Conservation (phyloP, 2,329 filamentous ascomycete genomes). For the Bertia moriformis region DNA sequence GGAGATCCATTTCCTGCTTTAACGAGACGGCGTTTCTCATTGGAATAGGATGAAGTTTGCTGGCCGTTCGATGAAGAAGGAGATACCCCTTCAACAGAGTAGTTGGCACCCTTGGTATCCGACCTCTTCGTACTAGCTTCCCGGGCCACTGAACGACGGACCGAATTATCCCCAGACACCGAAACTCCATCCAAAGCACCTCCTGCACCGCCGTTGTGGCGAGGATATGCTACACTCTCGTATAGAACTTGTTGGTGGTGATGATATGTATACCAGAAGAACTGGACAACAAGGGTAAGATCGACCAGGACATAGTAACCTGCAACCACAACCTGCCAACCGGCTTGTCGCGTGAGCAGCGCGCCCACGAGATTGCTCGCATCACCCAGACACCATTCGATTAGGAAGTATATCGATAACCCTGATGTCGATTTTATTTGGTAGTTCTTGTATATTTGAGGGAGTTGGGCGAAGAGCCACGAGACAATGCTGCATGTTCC, state of each 20-base stretch:
- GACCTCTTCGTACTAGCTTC: not conserved
- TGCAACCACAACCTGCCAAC: conserved; percentile 52
- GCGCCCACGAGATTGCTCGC: conserved; percentile 47
- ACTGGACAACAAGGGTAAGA: conserved; percentile 44
- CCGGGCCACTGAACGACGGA: not conserved
- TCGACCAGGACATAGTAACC: conserved; percentile 55
- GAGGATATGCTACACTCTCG: conserved; percentile 9
- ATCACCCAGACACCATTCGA: conserved; percentile 53
- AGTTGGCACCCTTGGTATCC: not conserved
- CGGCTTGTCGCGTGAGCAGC: conserved; percentile 46
- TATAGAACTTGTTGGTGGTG: conserved; percentile 11
- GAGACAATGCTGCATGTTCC: conserved; percentile 48
- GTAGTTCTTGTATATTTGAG: conserved; percentile 58
- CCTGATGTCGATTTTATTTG: conserved; percentile 48
- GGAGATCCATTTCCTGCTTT: not conserved
- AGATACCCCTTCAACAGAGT: not conserved
- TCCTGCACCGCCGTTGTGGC: not conserved
- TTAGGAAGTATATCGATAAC: conserved; percentile 48
- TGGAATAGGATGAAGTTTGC: not conserved
- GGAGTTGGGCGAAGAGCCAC: conserved; percentile 56
- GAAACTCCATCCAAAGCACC: not conserved
- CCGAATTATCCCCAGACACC: not conserved
- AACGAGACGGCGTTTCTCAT: not conserved
- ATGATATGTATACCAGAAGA: conserved; percentile 39
- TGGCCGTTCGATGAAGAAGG: not conserved